Percentiles rank a stretch among this genome's conserved stretches.
Conservation (phyloP, 345 rosid genomes). For the Aquilaria yunnanensis region DNA sequence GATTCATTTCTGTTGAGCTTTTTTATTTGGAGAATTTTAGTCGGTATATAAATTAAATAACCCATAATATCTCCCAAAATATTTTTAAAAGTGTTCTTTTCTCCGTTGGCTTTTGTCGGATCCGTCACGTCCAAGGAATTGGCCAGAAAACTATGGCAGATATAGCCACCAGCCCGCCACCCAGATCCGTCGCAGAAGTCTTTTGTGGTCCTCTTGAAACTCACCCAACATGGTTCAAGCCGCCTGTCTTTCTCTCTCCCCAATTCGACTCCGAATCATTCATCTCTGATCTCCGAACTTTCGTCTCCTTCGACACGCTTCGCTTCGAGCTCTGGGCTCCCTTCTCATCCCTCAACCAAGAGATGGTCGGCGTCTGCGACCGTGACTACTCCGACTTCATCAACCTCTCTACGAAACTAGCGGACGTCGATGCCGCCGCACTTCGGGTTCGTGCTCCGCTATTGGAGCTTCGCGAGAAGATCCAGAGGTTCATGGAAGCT, state of each 20-base stretch:
- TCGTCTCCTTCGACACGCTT: conserved; percentile 90
- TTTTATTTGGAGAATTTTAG: too few relatives aligned
- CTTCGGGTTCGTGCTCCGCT: conserved; percentile 98
- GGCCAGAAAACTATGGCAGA: conserved; percentile 35
- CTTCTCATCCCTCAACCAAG: conserved; percentile 86
- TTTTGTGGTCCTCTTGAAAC: conserved; percentile 86
- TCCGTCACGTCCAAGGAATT: too few relatives aligned
- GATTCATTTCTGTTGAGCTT: too few relatives aligned
- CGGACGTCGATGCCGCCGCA: conserved; percentile 84
- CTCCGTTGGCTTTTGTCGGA: too few relatives aligned
- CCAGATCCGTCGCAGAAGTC: conserved; percentile 78
- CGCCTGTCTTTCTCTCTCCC: conserved; percentile 74
- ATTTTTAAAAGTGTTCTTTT: too few relatives aligned
- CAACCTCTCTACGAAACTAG: conserved; percentile 90
- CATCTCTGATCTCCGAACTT: conserved; percentile 94
- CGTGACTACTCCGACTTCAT: conserved; percentile 98
- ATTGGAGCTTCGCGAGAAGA: conserved; percentile 82
- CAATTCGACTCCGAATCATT: conserved; percentile 81
- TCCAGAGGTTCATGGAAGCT: conserved; percentile 63
- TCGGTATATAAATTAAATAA: too few relatives aligned
- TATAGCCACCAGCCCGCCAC: conserved; percentile 42
- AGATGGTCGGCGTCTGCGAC: conserved; percentile 90
- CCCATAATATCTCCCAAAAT: too few relatives aligned
- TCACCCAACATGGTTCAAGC: conserved; percentile 94
- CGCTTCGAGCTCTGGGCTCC: conserved; percentile 86